These are phyloP conservation scores for Schizosaccharomyces pombe DNA, from an alignment of 805 yeast species.

Conservation along the genomic window DNA sequence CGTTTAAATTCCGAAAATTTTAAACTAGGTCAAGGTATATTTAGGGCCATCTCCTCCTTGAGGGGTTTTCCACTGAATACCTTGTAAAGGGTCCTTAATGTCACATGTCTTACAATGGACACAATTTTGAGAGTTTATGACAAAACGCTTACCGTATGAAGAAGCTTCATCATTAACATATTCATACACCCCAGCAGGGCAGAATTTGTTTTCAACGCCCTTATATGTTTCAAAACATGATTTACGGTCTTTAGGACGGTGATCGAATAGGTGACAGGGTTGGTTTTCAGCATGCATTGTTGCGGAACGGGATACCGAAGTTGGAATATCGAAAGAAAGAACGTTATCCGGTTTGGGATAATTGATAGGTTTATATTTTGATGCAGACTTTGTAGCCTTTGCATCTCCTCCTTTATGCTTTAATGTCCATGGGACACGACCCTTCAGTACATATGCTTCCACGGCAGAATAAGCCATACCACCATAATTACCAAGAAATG, in stretches of 20 bases:
- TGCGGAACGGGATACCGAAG: constrained; percentile 91
- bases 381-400: constrained; percentile 43
- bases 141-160: constrained; percentile 52
- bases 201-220: constrained; percentile 79
- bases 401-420: constrained; percentile 49
- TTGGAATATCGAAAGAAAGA: constrained; percentile 70
- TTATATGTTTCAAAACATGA: constrained; percentile 48
- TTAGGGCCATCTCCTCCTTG: constrained; percentile 99
- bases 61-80: constrained; percentile 89
- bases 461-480: constrained; percentile 72
- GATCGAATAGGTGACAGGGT: constrained; percentile 46
- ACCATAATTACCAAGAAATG: constrained; percentile 40
- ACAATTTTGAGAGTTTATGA: constrained; percentile 89
- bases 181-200: constrained; percentile 98
- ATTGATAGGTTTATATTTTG: constrained; percentile 41
- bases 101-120: constrained; percentile 90
- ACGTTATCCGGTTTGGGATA: constrained; percentile 94
- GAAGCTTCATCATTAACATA: constrained; percentile 44
- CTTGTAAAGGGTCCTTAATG: constrained; percentile 86
- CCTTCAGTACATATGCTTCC: constrained; percentile 53
- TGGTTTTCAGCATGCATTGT: constrained; percentile 91
- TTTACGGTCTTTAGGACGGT: constrained; percentile 33
- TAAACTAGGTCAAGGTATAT: no score
- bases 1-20: no score
- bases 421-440: constrained; percentile 75